Evolutionary conservation across 2,329 filamentous ascomycete species (phyloP).

Genomic region (Sporothrix curviconia): DNA sequence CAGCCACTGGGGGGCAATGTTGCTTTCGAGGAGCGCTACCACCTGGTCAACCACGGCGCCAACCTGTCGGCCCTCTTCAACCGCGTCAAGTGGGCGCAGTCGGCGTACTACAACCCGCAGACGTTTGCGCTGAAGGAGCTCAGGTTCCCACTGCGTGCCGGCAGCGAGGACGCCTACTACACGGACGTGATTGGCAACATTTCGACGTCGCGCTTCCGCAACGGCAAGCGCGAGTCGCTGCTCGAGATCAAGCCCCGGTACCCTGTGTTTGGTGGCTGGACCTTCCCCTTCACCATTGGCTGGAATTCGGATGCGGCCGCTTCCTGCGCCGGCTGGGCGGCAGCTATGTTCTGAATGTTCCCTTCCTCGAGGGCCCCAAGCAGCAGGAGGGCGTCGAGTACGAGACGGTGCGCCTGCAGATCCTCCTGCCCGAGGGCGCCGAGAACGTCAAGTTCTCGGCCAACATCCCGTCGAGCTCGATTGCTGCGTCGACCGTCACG

Average conservation of each 20-base stretch:
- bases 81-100: constrained; percentile 67
- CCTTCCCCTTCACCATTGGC: constrained; percentile 92
- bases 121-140: constrained; percentile 76
- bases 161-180: constrained; percentile 85
- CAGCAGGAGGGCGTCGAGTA: constrained; percentile 81
- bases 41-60: constrained; percentile 78
- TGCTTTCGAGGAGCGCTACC: constrained; percentile 90
- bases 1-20: constrained; percentile 98
- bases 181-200: constrained; percentile 96
- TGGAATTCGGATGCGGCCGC: constrained; percentile 84
- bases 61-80: constrained; percentile 67
- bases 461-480: constrained; percentile 56
- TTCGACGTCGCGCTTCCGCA: constrained; percentile 83
- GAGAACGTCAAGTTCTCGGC: constrained; percentile 74
- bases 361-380: constrained; percentile 88
- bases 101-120: constrained; percentile 68
- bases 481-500: constrained; percentile 52
- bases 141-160: constrained; percentile 69
- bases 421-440: constrained; percentile 87
- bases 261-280: constrained; percentile 96
- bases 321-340: constrained; percentile 66
- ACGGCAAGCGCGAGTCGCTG: constrained; percentile 67
- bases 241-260: constrained; percentile 91
- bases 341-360: constrained; percentile 80
- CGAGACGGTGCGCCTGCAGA: constrained; percentile 67